Evolutionary conservation across 2,329 filamentous ascomycete genomes (phyloP), one percentile per base, ranked within the genome.

Genomic region (Paraphoma chrysanthemicola): DNA sequence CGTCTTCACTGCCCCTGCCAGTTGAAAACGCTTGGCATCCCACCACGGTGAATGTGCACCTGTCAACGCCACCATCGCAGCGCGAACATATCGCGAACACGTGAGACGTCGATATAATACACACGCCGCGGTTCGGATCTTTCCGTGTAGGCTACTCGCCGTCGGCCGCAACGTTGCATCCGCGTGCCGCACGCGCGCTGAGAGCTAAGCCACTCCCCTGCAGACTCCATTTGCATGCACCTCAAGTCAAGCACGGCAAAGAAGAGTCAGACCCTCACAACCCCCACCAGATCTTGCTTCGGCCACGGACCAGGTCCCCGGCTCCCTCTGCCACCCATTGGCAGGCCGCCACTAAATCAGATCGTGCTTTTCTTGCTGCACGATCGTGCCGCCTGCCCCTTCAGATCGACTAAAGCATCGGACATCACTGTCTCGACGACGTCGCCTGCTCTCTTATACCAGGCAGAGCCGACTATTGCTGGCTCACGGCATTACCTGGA

Each of bases 311-410:
- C 46, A 7, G 30, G 46, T 30, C 46, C 18, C 17, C 38, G 47
- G 38, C 3, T 18, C 46, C 17, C 6, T 6, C 17, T 30, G 41
- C 18, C 29, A 17, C n/a, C 44, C 11, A 46, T 28, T 7, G 16
- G 31, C 23, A 28, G 10, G 29, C 29, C 18, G 46, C 17, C 33
- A 48, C 46, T 39, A 48, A 11, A 16, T 16, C n/a, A 39, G 46
- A 48, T 48, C 46, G 46, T 48, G 46, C 33, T 39, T 39, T 38
- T 18, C 9, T 12, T 39, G 46, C 46, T 48, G 46, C 46, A 48
- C 14, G 33, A 48, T 48, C 30, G 17, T 14, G 44, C 14, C 43
- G 23, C 12, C 43, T n/a, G 28, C 28, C 45, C 12, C 17, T 39
- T 39, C 31, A 48, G 45, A 48, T 48, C 45, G 45, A 11, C 18